Conservation (phyloP, 805 yeast species). For the Ogataea henricii region DNA sequence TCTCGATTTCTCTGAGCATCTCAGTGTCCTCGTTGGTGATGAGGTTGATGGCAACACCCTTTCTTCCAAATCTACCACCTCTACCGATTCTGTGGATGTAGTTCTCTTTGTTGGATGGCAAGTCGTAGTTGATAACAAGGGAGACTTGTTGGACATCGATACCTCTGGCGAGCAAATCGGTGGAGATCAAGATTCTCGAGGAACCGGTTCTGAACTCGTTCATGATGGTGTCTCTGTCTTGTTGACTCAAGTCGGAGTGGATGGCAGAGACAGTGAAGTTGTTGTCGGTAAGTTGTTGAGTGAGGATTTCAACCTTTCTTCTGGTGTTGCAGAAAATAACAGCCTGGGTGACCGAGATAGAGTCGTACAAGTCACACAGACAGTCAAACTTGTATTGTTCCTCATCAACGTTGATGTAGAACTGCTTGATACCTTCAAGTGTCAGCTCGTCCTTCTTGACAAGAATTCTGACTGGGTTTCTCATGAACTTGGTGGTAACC, state of each 20-base stretch:
- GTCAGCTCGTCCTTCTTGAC: slow-evolving; percentile 95
- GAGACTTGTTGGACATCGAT: slow-evolving; percentile 98
- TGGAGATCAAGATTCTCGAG: slow-evolving; percentile 90
- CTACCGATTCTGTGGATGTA: slow-evolving; percentile 98
- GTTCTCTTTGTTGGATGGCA: slow-evolving; percentile 91
- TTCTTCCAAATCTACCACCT: slow-evolving; percentile 97
- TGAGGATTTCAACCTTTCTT: slow-evolving; percentile 89
- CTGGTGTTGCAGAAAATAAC: slow-evolving; percentile 98
- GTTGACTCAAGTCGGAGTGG: slow-evolving; percentile 97
- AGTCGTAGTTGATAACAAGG: slow-evolving; percentile 90
- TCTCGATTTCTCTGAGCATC: slow-evolving; percentile 72
- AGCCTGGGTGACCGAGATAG: slow-evolving; percentile 93
- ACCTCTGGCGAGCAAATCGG: slow-evolving; percentile 98
- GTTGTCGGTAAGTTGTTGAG: slow-evolving; percentile 73
- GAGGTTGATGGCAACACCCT: slow-evolving; percentile 96
- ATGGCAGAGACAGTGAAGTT: slow-evolving; percentile 93
- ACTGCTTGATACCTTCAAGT: slow-evolving; percentile 93
- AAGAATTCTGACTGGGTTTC: slow-evolving; percentile 89
- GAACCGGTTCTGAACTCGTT: slow-evolving; percentile 92
- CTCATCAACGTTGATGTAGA: slow-evolving; percentile 83
- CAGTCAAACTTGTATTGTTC: slow-evolving; percentile 96
- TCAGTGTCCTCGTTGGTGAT: slow-evolving; percentile 78
- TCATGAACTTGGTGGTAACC: slow-evolving; percentile 88
- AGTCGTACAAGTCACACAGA: slow-evolving; percentile 91
- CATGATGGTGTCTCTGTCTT: slow-evolving; percentile 93